Base-by-base conservation (phyloP, 345 rosid genomes). In the Eucalyptus sp. region DNA sequence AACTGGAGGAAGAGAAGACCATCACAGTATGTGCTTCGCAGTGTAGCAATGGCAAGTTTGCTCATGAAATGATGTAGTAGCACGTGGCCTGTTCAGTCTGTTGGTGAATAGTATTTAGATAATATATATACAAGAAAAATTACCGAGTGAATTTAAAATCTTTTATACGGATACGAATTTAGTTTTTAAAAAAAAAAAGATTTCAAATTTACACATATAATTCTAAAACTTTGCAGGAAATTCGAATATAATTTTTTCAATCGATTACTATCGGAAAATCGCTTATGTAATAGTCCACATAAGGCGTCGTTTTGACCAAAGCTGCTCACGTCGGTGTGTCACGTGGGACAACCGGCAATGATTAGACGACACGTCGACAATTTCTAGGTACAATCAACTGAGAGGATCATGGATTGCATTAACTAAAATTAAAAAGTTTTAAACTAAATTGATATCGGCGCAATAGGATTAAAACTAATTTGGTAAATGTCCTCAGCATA, bases 251-350 rank as follows among this genome's bases (percentile, higher is more conserved):
- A 5, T 64, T 29, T 14, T 62, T 64, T 1, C 1, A 13, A 33
- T 29, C 0, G 18, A 64, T 64, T 64, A 9, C 10, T 13, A 7
- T 29, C 1, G 2, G 5, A 13, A 29, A 29, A 4, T 29, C 2
- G 9, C 9, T 29, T 14, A 62, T 3, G 0, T 64, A 9, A 6
- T 7, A 6, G 9, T 64, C 3, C 33, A 64, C 8, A 0, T 62
- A 64, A 29, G 18, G 71, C 1, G 3, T 27, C 0, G 8, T 27
- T 62, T 60, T 4, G 4, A 62, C 4, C 31, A 27, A 62, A 62
- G 33, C 16, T 27, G 4, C 31, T 7, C 31, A 60, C 4, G 0
- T 60, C 1, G 0, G 1, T 1, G 0, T 0, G 3, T 27, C 33
- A 62, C 3, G 8, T 3, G 8, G 1, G 68, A 62, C 15, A 4